phyloP scores from a whole-genome alignment of 2,329 filamentous ascomycete genomes.

The Camptophora hylomeconis region DNA sequence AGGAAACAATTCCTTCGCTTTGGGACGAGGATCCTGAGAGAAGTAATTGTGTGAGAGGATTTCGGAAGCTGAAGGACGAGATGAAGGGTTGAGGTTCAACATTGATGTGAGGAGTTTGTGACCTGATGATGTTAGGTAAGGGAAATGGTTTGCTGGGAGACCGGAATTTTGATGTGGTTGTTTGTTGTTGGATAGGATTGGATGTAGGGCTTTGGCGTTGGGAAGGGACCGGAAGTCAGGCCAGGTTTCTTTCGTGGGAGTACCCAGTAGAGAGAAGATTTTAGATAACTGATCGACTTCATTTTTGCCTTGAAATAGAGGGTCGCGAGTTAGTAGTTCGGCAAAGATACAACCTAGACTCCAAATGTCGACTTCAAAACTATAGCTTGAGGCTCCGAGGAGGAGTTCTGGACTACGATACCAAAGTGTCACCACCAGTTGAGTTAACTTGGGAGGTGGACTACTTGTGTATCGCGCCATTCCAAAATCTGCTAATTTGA shows the following conservation, averaged over 20 bases:
- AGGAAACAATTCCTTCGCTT: slow-evolving; percentile 84
- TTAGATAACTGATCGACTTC: slow-evolving; percentile 81
- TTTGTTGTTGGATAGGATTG: slow-evolving; percentile 27
- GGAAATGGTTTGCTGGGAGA: slow-evolving; percentile 50
- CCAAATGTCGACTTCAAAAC: slow-evolving; percentile 78
- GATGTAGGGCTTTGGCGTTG: slow-evolving; percentile 65
- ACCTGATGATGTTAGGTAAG: slow-evolving; percentile 65
- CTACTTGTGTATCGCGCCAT: slow-evolving; percentile 86
- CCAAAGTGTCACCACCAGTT: slow-evolving; percentile 93
- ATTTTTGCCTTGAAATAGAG: slow-evolving; percentile 75
- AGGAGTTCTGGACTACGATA: slow-evolving; percentile 87
- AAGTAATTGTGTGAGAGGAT: slow-evolving; percentile 78
- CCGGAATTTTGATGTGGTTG: slow-evolving; percentile 19
- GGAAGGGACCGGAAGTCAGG: slow-evolving; percentile 76
- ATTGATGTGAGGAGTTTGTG: slow-evolving; percentile 55
- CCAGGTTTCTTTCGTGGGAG: slow-evolving; percentile 73
- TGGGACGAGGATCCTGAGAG: slow-evolving; percentile 74
- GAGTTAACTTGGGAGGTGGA: slow-evolving; percentile 66
- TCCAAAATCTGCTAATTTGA: slow-evolving; percentile 96
- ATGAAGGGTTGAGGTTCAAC: slow-evolving; percentile 60
- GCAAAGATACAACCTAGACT: slow-evolving; percentile 91
- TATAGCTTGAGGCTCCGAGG: slow-evolving; percentile 66
- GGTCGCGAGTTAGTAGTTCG: slow-evolving; percentile 72
- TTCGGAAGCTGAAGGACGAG: slow-evolving; percentile 56
- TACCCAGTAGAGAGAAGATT: slow-evolving; percentile 81